Conservation (phyloP, 2,329 filamentous ascomycete species). For the Apiospora rasikravindrae region DNA sequence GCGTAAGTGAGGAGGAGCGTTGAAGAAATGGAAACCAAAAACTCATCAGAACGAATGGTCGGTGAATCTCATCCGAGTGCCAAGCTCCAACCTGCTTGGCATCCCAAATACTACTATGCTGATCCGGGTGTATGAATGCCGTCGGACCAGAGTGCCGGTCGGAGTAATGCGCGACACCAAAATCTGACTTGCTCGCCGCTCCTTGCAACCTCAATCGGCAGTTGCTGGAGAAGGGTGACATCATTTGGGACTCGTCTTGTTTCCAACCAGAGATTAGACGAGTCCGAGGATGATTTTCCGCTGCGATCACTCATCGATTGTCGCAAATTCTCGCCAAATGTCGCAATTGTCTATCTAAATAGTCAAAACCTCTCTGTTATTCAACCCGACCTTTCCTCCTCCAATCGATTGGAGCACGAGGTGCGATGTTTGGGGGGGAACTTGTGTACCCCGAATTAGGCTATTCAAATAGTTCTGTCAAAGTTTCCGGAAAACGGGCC, state of each 20-base stretch:
- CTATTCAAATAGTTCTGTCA: background rate
- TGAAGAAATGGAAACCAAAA: slow-evolving; percentile 6
- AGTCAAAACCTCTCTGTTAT: background rate
- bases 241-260: background rate
- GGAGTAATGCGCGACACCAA: background rate
- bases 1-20: background rate
- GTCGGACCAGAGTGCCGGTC: background rate
- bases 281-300: background rate
- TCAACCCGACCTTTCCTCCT: background rate
- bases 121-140: background rate
- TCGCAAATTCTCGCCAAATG: background rate
- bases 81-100: background rate
- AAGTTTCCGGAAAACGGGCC: background rate
- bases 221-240: background rate
- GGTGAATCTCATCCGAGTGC: background rate
- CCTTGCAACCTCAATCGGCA: background rate
- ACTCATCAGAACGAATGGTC: background rate
- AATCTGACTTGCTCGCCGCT: background rate
- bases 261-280: background rate
- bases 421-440: background rate
- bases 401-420: slow-evolving; percentile 1
- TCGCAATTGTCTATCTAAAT: background rate
- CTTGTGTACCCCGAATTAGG: background rate
- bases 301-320: background rate
- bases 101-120: background rate